phyloP scores from a whole-genome alignment of 1,139 yeast genomes.

The Geotrichum australiense region DNA sequence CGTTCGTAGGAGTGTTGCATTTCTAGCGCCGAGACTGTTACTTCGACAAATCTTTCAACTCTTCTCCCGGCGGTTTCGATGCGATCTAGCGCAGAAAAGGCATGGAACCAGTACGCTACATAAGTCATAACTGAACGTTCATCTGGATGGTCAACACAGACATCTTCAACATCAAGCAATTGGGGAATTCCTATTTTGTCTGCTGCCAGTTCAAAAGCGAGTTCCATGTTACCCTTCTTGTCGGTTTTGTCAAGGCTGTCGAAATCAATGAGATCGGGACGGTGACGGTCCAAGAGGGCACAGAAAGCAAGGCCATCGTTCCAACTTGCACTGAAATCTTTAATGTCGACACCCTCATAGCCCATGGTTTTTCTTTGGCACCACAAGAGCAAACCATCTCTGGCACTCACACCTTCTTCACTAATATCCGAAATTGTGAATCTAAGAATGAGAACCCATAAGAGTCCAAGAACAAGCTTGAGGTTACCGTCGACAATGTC shows the following conservation, averaged over 20 bases:
- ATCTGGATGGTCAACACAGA: slow-evolving; percentile 47
- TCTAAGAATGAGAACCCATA: slow-evolving; percentile 55
- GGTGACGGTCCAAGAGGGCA: slow-evolving; percentile 40
- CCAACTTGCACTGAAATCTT: slow-evolving; percentile 41
- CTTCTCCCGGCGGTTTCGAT: slow-evolving; percentile 38
- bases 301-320: slow-evolving; percentile 42
- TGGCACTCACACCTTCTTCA: slow-evolving; percentile 39
- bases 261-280: slow-evolving; percentile 40
- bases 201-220: slow-evolving; percentile 38
- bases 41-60: slow-evolving; percentile 36
- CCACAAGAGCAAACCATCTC: slow-evolving; percentile 40
- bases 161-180: slow-evolving; percentile 53
- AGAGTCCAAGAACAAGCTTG: slow-evolving; percentile 53
- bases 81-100: slow-evolving; percentile 38
- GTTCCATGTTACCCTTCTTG: slow-evolving; percentile 30
- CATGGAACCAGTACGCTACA: slow-evolving; percentile 58
- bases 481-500: slow-evolving; percentile 58
- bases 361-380: slow-evolving; percentile 39
- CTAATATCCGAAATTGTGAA: slow-evolving; percentile 42
- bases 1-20: slow-evolving; percentile 34
- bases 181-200: slow-evolving; percentile 46
- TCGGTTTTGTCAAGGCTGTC: slow-evolving; percentile 30
- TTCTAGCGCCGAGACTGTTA: slow-evolving; percentile 30
- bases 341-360: slow-evolving; percentile 35
- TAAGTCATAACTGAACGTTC: slow-evolving; percentile 58